Evolutionary conservation across 768 basidiomycete species (phyloP), one percentile per base, ranked within the genome.

Genomic region (Phanerochaete carnosa): DNA sequence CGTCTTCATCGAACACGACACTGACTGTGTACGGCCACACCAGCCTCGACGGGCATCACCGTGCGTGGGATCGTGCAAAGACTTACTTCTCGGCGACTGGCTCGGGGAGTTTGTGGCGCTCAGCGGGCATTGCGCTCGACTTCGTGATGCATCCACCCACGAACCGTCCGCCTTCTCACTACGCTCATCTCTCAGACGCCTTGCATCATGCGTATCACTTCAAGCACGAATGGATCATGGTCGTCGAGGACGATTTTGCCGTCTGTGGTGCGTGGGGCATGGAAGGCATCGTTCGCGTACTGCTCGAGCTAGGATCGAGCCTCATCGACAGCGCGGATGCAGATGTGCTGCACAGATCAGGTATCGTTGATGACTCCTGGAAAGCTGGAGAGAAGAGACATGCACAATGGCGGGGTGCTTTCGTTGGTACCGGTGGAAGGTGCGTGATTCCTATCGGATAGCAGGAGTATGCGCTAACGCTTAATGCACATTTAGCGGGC

Each of bases 211-310:
- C 60, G n/a, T 55, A 55, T 25, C 3, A 6, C 29, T 37, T 16
- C 8, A 28, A 30, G 11, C 23, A 47, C 45, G 60, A 61, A 33
- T 61, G 60, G 60, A 61, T 54, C n/a, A 61, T 61, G 60, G 54
- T 61, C 33, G 60, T 61, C 29, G 60, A 61, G 35, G 60, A 61
- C 45, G 60, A 61, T 25, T 61, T 61, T 33, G 53, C 29, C 43
- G 23, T 61, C 22, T 61, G 60, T 26, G 60, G 54, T 13, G n/a
- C 12, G 43, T 61, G 60, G 60, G 60, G 60, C 15, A 26, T 19
- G 60, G 43, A 56, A 3, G 45, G 45, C 54, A n/a, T 61, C 45
- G 22, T 35, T n/a, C 22, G 54, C 7, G 54, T 61, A 3, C 9
- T 61, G 29, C 13, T 3, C 23, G 47, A 13, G 53, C 54, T 23